These are phyloP conservation scores for Scheffersomyces segobiensis DNA, from an alignment of 1,139 yeast genomes.

Conservation along the genomic window DNA sequence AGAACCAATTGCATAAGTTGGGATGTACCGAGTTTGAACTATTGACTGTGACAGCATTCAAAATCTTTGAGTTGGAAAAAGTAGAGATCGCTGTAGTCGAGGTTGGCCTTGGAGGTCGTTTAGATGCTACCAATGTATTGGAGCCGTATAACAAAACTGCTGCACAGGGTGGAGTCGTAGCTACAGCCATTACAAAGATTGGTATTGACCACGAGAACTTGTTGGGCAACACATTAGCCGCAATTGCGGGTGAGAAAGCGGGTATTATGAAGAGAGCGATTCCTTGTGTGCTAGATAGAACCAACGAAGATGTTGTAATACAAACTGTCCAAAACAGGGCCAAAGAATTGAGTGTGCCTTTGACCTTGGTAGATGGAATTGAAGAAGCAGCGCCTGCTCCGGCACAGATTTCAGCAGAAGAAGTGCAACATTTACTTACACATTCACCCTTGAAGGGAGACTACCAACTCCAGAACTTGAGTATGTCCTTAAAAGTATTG, in stretches of 20 bases:
- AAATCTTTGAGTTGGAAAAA: conserved; percentile 58
- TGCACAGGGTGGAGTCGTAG: conserved; percentile 46
- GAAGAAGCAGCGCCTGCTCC: neutral
- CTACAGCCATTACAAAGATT: conserved; percentile 78
- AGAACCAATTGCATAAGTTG: conserved; percentile 39
- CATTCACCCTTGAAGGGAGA: conserved; percentile 65
- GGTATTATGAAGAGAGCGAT: conserved; percentile 70
- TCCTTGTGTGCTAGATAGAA: conserved; percentile 72
- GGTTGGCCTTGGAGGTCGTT: conserved; percentile 87
- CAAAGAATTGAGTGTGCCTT: conserved; percentile 11
- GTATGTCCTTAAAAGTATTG: conserved; percentile 65
- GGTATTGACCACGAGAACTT: conserved; percentile 82
- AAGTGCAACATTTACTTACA: conserved; percentile 15
- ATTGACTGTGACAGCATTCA: conserved; percentile 79
- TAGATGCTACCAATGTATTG: conserved; percentile 81
- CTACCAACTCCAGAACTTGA: conserved; percentile 70
- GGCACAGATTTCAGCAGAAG: neutral
- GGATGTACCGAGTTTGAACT: conserved; percentile 87
- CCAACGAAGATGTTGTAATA: conserved; percentile 56
- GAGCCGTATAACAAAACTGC: conserved; percentile 23
- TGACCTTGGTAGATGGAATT: conserved; percentile 18
- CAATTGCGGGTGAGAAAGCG: conserved; percentile 77
- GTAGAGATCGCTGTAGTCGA: conserved; percentile 80
- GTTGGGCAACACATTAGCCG: conserved; percentile 61
- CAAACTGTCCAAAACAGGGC: conserved; percentile 36